A percentile compares a stretch with the other conserved stretches of the same genome.
Conservation (phyloP, 495 filamentous ascomycete genomes). For the Diplogelasinospora grovesii region DNA sequence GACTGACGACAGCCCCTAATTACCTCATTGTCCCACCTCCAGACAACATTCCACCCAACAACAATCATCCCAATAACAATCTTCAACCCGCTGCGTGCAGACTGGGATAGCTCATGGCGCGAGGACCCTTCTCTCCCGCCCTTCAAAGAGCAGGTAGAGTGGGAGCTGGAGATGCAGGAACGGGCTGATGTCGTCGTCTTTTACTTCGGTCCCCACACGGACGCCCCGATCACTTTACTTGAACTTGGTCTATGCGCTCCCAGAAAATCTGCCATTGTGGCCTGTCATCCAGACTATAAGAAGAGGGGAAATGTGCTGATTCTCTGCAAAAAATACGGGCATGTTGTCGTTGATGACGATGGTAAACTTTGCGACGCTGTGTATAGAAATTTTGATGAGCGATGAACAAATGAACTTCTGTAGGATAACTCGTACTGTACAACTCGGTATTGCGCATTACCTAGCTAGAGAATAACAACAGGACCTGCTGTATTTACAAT, state of each 20-base stretch:
- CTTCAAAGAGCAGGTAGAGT: constrained; percentile 49
- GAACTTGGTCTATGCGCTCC: constrained; percentile 39
- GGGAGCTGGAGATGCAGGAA: constrained; percentile 53
- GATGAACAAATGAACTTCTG: too few species aligned
- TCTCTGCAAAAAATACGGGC: too few species aligned
- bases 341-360: too few species aligned
- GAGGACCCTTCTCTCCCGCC: constrained; percentile 37
- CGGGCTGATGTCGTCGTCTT: constrained; percentile 46
- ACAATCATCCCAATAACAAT: constrained; percentile 55
- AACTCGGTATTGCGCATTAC: too few species aligned
- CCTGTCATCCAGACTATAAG: constrained; percentile 45
- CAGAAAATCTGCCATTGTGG: constrained; percentile 42
- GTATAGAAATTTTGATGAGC: too few species aligned
- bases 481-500: too few species aligned
- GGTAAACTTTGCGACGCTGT: too few species aligned
- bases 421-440: too few species aligned
- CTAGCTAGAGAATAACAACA: too few species aligned
- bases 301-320: constrained; percentile 52
- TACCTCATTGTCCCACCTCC: constrained; percentile 25
- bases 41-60: too few species aligned
- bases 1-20: constrained; percentile 38
- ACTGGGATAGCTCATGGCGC: constrained; percentile 49
- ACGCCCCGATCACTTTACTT: constrained; percentile 23
- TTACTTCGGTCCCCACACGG: constrained; percentile 42
- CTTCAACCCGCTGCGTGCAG: constrained; percentile 48